Evolutionary conservation across 768 basidiomycete genomes (phyloP), one percentile per base, ranked within the genome.

Genomic region (Vararia minispora): DNA sequence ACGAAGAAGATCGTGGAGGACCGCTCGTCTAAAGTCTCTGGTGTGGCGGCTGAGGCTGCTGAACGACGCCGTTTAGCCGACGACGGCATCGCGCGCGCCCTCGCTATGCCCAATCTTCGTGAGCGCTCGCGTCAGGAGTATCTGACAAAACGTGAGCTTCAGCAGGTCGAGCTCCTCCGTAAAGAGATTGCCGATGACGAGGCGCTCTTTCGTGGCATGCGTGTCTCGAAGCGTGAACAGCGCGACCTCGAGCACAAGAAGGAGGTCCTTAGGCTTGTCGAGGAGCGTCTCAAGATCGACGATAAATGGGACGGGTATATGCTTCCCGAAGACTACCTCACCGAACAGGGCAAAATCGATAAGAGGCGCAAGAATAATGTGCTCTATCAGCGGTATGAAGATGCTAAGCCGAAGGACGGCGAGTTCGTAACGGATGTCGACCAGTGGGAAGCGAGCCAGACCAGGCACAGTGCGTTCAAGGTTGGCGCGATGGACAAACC

Each of bases 321-420:
- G 61, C 72, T 98, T 29, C 95, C 95, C 0, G 95, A 98, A 49
- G 95, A 98, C 58, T 99, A 99, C 56, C 72, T 98, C 50, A 99
- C 95, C 1, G 94, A 94, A 52, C 91, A 97, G 57, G 95, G 95
- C 21, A 95, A 92, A 62, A 90, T 99, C 43, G 92, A 98, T 71
- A 83, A 78, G 62, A 91, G 95, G 68, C 89, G 87, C 62, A 91
- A 95, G 55, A 76, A 90, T 55, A 82, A 82, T 47, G 91, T 84
- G 0, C 59, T 99, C 36, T 97, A 95, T 58, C 73, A 84, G 50
- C 88, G 95, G 27, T 98, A 99, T 53, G 87, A 95, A 52, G 95
- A 99, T 37, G 82, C 82, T 7, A 86, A 83, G 55, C 81, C 78
- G 0, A 85, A 88, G 56, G 89, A 89, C 44, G 90, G 90, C 55